phyloP scores from a whole-genome alignment of 192 early-diverging fungal species.

The Coemansia sp. region DNA sequence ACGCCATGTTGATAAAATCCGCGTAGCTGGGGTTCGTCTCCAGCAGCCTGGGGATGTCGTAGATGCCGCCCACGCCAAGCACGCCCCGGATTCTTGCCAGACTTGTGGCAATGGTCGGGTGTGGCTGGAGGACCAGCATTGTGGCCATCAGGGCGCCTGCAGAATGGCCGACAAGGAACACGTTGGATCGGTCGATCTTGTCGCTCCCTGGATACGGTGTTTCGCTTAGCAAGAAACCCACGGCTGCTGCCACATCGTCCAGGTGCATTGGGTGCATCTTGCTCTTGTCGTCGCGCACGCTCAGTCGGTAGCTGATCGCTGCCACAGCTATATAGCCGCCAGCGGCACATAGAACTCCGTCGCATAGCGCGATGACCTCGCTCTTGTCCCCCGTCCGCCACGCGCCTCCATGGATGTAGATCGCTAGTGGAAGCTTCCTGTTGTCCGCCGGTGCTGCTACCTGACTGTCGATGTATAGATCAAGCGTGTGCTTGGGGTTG shows the following conservation, averaged over 20 bases:
- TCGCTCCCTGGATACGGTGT: slow-evolving; percentile 26
- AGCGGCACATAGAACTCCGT: slow-evolving; percentile 41
- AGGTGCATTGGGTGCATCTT: slow-evolving; percentile 71
- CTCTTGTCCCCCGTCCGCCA: slow-evolving; percentile 81
- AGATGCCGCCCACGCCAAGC: slow-evolving; percentile 82
- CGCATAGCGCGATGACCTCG: slow-evolving; percentile 57
- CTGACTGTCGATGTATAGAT: slow-evolving; percentile 59
- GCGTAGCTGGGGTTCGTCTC: slow-evolving; percentile 63
- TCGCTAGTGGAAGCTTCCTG: slow-evolving; percentile 52
- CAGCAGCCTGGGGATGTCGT: slow-evolving; percentile 70
- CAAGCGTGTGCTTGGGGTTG: slow-evolving; percentile 55
- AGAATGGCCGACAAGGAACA: slow-evolving; percentile 73
- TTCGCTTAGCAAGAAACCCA: slow-evolving; percentile 56
- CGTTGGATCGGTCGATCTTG: slow-evolving; percentile 25
- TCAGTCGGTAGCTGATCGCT: slow-evolving; percentile 74
- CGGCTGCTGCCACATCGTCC: slow-evolving; percentile 59
- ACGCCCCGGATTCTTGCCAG: slow-evolving; percentile 57
- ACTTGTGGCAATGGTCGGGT: slow-evolving; percentile 13
- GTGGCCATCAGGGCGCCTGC: slow-evolving; percentile 74
- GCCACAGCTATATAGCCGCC: slow-evolving; percentile 60
- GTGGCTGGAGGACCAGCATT: slow-evolving; percentile 60
- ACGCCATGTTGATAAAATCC: slow-evolving; percentile 74
- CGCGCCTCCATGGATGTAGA: slow-evolving; percentile 85
- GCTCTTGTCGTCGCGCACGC: slow-evolving; percentile 6
- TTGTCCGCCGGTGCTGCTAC: neutral